phyloP scores from a whole-genome alignment of 2,329 filamentous ascomycete species.

The Diaporthe citriasiana region DNA sequence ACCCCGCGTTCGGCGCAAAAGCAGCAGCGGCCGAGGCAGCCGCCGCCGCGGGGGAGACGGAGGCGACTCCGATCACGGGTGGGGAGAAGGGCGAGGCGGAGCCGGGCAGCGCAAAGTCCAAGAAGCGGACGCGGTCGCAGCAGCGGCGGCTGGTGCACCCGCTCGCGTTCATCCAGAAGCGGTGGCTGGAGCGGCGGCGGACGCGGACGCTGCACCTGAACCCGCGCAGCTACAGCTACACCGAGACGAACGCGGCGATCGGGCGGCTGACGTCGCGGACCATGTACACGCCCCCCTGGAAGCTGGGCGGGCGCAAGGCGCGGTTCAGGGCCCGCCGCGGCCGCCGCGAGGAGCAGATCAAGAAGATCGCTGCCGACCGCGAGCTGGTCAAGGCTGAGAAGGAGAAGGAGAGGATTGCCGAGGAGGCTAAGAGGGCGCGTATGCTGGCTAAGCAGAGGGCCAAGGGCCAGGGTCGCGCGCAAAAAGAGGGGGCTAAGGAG shows the following conservation, averaged over 20 bases:
- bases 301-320: conserved; percentile 65
- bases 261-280: conserved; percentile 66
- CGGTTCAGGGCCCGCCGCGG: conserved; percentile 54
- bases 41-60: conserved; percentile 14
- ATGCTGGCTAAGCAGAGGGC: conserved; percentile 44
- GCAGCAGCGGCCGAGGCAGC: conserved; percentile 25
- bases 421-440: conserved; percentile 45
- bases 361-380: conserved; percentile 43
- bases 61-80: conserved; percentile 10
- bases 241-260: conserved; percentile 72
- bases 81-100: conserved; percentile 14
- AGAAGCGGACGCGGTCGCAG: conserved; percentile 34
- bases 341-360: conserved; percentile 38
- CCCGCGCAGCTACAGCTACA: conserved; percentile 68
- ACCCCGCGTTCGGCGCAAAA: conserved; percentile 9
- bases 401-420: conserved; percentile 45
- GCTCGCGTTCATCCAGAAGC: conserved; percentile 40
- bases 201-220: conserved; percentile 64
- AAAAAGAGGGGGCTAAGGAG: conserved; percentile 40
- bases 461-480: conserved; percentile 39
- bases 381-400: conserved; percentile 47
- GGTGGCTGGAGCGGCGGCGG: conserved; percentile 47
- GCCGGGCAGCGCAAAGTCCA: conserved; percentile 2
- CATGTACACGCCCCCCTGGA: conserved; percentile 64
- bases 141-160: conserved; percentile 36